Evolutionary conservation across 768 basidiomycete species (phyloP), one percentile per base, ranked within the genome.

Genomic region (Mycena belliarum): DNA sequence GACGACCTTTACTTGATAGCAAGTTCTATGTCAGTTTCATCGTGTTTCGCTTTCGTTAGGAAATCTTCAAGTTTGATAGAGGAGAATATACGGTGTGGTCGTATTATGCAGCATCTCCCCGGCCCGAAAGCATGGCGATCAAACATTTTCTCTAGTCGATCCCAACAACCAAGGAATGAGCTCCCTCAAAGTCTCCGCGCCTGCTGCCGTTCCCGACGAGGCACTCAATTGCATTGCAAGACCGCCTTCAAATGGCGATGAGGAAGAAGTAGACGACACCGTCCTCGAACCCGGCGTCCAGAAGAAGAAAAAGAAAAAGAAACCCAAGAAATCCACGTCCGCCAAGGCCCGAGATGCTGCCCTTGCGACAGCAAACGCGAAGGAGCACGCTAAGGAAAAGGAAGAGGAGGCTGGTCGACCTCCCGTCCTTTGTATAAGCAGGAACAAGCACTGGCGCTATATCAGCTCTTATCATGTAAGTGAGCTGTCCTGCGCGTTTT

Each of bases 391-490:
- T 32, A 65, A 69, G 50, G 69, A 66, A 21, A 65, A 63, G 43
- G 68, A 63, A 25, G 75, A 77, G 29, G 72, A 73, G 26, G 81
- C 82, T 26, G 75, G 75, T 33, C 82, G 82, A 43, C 84, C 84
- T 16, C 80, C 87, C 0, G 84, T 89, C 33, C 80, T 95, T 4
- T 91, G 89, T 70, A 95, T 95, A 65, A 91, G 89, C 74, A 83
- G 93, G 63, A 94, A 95, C 76, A 95, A 95, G 71, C 93, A 95
- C 67, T 94, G 93, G 93, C 84, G 87, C 26, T 94, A 93, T 67
- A 94, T 95, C 73, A 92, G 89, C 73, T 92, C 92, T 23, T 93
- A 91, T 70, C 91, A 93, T 70, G 91, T 92, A 75, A 58, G 87
- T 85, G 45, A n/a, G n/a, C n/a, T n/a, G n/a, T n/a, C n/a, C 12